Evolutionary conservation across 140 eudicot genomes (phyloP), one percentile per base, ranked within the genome.

Genomic region (Stevia rebaudiana): DNA sequence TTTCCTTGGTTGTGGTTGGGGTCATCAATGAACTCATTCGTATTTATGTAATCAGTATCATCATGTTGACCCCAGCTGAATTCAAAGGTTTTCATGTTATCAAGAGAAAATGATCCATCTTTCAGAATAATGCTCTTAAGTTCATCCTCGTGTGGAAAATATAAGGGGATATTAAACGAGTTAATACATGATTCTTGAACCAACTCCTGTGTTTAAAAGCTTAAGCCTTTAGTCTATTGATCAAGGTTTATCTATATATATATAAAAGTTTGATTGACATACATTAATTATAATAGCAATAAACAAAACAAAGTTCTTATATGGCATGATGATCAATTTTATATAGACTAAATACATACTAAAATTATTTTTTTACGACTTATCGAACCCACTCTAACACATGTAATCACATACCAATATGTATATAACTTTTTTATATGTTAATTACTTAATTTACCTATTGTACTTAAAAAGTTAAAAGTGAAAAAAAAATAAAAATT

Each of bases 111-210:
- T 12, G 56, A 24, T 18, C 70, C 59, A 0, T 64, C 7, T 11
- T n/a, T 21, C 21, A 16, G 16, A 9, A 48, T 65, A 30, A 65
- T 22, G 10, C 9, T 23, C 35, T 16, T 18, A 17, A 65, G 33
- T 31, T 65, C 70, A 31, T 65, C 47, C 8, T 10, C 41, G 6
- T 18, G 25, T 16, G 70, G 70, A 65, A 1, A 30, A 47, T 65
- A 65, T 1, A 48, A 9, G 5, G 70, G 70, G 6, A 65, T 3
- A 65, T 65, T 65, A 4, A 65, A 65, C 0, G 70, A 65, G 8
- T 30, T 47, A 6, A 65, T 47, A 16, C 48, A 47, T 0, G 59
- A 11, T 65, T 65, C 70, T 11, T 0, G 11, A 65, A 64, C 46
- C 31, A 64, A 5, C 8, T 33, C 70, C 59, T 64, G 19, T 3